Base-by-base conservation (phyloP, 2,329 filamentous ascomycete genomes). In the Pseudogymnoascus sp. region DNA sequence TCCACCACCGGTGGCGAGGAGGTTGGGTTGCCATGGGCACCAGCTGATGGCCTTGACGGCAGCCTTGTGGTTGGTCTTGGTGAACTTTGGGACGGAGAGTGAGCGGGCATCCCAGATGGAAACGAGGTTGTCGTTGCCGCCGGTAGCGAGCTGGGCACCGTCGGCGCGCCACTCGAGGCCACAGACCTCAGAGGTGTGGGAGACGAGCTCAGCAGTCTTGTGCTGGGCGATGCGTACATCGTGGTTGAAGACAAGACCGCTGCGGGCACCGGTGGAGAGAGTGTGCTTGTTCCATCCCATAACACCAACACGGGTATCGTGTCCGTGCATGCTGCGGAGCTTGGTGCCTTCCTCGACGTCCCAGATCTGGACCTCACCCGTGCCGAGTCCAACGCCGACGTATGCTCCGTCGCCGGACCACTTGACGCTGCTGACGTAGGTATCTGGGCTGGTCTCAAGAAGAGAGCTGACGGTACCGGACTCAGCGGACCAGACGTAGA, bases 261-360 rank as follows among this genome's bases (percentile, higher is more conserved):
- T 96, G 72, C 94, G 90, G 62, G 94, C 91, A 67, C 94, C 94
- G 20, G 93, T 97, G 38, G 94, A 97, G 59, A 99, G 83, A 62
- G 95, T 85, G 77, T 97, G 94, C 84, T 97, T 97, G 82, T 91
- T 96, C 94, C 94, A 99, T 71, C 92, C 91, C 92, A 97, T 97
- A 66, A 96, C 93, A 72, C 92, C 91, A 65, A 99, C 93, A 61
- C 94, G 92, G 38, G 91, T 93, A 71, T 97, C 93, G 73, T 99
- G 94, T 63, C 94, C 94, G 73, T 91, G 89, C 94, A 99, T 99
- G 81, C 91, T 97, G 74, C 94, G 92, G 63, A 99, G 88, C 83
- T 97, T 97, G 71, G 86, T 88, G 64, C 88, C 86, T 75, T 99
- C 94, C 69, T 96, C 89, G 28, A 97, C 93, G 70, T 97, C 94